Conservation (phyloP, 139 green algal species). For the Closterium sp. region DNA sequence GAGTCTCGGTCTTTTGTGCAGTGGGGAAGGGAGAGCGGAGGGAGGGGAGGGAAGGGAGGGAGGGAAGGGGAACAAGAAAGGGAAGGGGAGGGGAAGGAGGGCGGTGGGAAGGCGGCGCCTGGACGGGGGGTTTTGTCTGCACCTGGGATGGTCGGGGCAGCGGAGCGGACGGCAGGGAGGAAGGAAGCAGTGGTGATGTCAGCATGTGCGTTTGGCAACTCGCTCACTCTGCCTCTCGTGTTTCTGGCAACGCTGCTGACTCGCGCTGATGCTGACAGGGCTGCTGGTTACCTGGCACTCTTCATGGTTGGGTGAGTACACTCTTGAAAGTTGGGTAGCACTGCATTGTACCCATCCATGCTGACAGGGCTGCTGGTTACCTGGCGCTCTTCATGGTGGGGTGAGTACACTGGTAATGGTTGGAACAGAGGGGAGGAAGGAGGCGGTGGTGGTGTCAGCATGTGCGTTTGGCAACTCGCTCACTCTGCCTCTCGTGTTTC, state of each 20-base stretch:
- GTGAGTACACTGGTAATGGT: no score
- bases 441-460: no score
- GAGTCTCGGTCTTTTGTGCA: no score
- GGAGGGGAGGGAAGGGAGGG: no score
- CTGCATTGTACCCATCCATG: neutral
- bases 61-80: neutral
- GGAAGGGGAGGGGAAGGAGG: neutral
- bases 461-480: no score
- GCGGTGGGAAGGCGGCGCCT: neutral
- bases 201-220: slow-evolving; percentile 69
- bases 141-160: neutral
- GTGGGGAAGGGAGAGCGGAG: no score
- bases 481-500: neutral
- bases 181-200: slow-evolving; percentile 51
- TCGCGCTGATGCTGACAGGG: slow-evolving; percentile 37
- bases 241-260: slow-evolving; percentile 63
- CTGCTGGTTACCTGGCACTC: slow-evolving; percentile 48
- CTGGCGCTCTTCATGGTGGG: slow-evolving; percentile 48
- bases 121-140: neutral
- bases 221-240: slow-evolving; percentile 63
- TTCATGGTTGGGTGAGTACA: slow-evolving; percentile 44
- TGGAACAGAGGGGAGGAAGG: no score
- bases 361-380: slow-evolving; percentile 49
- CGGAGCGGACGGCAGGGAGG: neutral
- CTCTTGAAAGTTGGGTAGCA: no score